Percentiles rank a stretch among this genome's conserved stretches.
Conservation (phyloP, 495 filamentous ascomycete species). For the Hypoxylon fragiforme region DNA sequence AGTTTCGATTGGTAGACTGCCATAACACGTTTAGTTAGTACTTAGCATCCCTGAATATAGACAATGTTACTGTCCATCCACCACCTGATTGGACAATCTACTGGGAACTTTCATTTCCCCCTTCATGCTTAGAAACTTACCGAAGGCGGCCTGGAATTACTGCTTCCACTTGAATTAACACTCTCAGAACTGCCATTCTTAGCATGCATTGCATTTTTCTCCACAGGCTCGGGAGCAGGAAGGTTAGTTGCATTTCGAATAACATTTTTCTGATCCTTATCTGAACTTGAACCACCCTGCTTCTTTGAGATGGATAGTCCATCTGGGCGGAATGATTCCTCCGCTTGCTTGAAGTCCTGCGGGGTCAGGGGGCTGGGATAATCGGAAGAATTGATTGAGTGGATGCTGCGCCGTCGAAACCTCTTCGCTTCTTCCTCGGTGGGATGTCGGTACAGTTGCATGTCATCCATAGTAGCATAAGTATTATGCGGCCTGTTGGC, state of each 20-base stretch:
- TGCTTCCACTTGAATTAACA: conserved; percentile 47
- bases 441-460: conserved; percentile 50
- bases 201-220: conserved; percentile 34
- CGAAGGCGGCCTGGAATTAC: conserved; percentile 49
- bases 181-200: conserved; percentile 51
- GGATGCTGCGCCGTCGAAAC: conserved; percentile 81
- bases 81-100: conserved; percentile 48
- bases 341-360: conserved; percentile 44
- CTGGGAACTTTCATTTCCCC: conserved; percentile 9
- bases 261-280: conserved; percentile 42
- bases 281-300: conserved; percentile 35
- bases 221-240: conserved; percentile 21
- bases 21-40: conserved; percentile 42
- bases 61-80: conserved; percentile 15
- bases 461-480: conserved; percentile 53
- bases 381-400: conserved; percentile 70
- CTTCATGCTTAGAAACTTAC: conserved; percentile 41
- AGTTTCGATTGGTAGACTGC: conserved; percentile 54
- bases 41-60: conserved; percentile 1
- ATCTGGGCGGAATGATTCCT: conserved; percentile 44
- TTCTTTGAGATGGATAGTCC: conserved; percentile 39
- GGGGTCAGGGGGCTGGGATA: conserved; percentile 49
- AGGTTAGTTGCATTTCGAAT: conserved; percentile 22
- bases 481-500: conserved; percentile 52
- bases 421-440: conserved; percentile 69